Conservation (phyloP, 495 filamentous ascomycete genomes). For the Neurospora discreta region DNA sequence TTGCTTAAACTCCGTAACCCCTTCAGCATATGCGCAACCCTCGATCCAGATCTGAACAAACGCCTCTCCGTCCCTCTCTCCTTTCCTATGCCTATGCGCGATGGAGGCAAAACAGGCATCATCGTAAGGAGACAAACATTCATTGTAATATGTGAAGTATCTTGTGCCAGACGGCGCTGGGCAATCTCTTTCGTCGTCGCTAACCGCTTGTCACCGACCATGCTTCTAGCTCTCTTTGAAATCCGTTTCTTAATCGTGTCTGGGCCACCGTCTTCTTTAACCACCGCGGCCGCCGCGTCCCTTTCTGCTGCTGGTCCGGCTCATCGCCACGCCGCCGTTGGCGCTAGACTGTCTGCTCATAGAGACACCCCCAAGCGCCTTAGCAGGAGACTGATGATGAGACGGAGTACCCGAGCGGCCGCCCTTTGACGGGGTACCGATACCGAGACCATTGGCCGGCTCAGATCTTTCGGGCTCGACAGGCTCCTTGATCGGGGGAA, state of each 20-base stretch:
- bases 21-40: background rate
- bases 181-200: background rate
- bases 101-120: background rate
- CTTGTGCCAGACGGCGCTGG: background rate
- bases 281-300: conserved; percentile 19
- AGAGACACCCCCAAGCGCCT: conserved; percentile 24
- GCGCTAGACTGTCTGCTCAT: conserved; percentile 42
- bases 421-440: conserved; percentile 15
- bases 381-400: conserved; percentile 12
- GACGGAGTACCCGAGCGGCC: conserved; percentile 19
- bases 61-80: background rate
- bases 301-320: conserved; percentile 30
- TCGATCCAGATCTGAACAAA: background rate
- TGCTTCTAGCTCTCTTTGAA: background rate
- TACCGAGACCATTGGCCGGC: background rate
- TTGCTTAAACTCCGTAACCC: background rate
- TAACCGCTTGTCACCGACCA: background rate
- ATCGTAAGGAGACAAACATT: background rate
- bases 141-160: background rate
- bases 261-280: background rate
- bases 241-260: background rate
- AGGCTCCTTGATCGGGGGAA: conserved; percentile 23
- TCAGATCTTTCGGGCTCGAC: conserved; percentile 17
- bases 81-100: background rate
- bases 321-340: conserved; percentile 37